These are phyloP conservation scores for Aphanomyces euteiches DNA, from an alignment of 352 stramenopile species.

Conservation along the genomic window DNA sequence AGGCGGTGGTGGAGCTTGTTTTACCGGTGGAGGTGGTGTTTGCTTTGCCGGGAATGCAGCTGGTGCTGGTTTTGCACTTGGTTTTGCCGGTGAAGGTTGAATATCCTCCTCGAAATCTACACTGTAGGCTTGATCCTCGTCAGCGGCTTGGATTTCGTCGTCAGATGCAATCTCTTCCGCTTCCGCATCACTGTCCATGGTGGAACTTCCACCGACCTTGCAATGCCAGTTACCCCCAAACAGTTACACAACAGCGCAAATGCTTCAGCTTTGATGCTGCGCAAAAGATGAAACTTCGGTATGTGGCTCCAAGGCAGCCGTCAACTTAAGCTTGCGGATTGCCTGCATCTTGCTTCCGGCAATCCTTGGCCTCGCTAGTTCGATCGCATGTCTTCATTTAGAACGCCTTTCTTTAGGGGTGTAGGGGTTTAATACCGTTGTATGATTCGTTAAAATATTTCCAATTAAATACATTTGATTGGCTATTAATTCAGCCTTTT, in stretches of 20 bases:
- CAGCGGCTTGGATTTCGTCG: conserved; percentile 33
- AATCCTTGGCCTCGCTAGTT: too few species aligned
- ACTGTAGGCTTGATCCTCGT: conserved; percentile 54
- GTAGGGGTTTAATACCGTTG: too few species aligned
- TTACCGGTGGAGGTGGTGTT: neutral
- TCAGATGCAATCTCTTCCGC: conserved; percentile 36
- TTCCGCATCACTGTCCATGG: conserved; percentile 29
- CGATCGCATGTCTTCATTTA: too few species aligned
- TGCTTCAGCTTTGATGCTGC: neutral
- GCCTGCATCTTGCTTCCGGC: too few species aligned
- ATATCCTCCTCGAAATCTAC: conserved; percentile 66
- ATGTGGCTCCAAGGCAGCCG: too few species aligned
- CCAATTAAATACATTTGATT: neutral
- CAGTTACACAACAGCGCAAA: neutral
- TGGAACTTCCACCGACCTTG: conserved; percentile 7
- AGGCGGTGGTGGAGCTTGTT: neutral
- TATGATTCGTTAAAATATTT: neutral
- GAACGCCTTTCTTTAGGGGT: too few species aligned
- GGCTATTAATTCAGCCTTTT: neutral
- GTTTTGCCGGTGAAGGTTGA: conserved; percentile 33
- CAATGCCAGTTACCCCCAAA: conserved; percentile 6
- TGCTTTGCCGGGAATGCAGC: neutral
- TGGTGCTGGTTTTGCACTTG: neutral
- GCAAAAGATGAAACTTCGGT: too few species aligned
- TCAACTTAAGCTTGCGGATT: too few species aligned